These are phyloP conservation scores for Solanum bulbocastanum DNA, from an alignment of 257 asterid species.

Conservation along the genomic window DNA sequence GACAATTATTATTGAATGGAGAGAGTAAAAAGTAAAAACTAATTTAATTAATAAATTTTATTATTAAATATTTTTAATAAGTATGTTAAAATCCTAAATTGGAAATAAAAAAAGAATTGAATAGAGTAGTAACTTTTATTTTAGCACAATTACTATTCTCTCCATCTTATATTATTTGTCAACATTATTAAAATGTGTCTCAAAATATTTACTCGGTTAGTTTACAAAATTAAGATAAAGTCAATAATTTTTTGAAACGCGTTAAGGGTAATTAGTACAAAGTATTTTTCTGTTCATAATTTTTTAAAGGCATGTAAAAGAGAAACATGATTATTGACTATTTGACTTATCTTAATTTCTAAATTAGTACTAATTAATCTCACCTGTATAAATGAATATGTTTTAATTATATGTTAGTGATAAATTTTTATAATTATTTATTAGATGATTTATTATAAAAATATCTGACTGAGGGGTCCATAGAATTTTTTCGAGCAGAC, in stretches of 20 bases:
- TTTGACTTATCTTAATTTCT: not conserved
- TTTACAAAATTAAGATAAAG: not conserved
- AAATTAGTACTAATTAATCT: not conserved
- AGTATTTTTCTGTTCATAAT: not conserved
- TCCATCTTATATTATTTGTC: not conserved
- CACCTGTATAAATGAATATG: not conserved
- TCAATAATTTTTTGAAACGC: too few species aligned
- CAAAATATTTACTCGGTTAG: not conserved
- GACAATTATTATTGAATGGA: too few species aligned
- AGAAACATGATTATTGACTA: not conserved
- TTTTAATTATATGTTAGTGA: not conserved
- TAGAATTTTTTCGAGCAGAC: not conserved
- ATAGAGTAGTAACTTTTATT: not conserved
- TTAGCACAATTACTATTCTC: not conserved
- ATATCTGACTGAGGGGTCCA: not conserved
- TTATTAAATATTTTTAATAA: not conserved
- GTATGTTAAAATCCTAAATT: not conserved
- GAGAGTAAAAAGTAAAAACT: not conserved
- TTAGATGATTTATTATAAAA: not conserved
- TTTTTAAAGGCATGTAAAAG: not conserved
- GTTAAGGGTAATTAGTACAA: not conserved
- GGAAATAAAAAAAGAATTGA: not conserved
- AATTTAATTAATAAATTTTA: not conserved
- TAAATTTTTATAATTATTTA: not conserved
- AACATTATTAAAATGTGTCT: not conserved